Conservation (phyloP, 768 basidiomycete species). For the Pleurotus citrinopileatus region DNA sequence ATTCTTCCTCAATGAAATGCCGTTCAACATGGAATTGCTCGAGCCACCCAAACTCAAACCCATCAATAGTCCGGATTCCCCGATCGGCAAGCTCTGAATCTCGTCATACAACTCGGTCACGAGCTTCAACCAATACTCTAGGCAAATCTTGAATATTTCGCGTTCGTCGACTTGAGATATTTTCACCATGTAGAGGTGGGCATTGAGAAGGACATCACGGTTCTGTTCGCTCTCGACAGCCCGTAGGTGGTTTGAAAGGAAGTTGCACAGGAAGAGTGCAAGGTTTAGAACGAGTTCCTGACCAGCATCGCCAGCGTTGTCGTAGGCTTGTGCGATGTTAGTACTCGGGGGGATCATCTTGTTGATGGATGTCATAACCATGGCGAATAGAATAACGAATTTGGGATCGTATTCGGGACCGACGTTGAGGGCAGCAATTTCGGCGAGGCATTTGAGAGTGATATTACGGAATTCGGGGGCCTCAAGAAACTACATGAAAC, state of each 20-base stretch:
- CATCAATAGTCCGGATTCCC: slow-evolving; percentile 85
- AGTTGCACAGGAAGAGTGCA: slow-evolving; percentile 96
- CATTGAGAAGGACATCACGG: slow-evolving; percentile 91
- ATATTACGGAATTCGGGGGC: slow-evolving; percentile 96
- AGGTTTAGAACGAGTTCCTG: slow-evolving; percentile 98
- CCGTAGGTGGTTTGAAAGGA: slow-evolving; percentile 88
- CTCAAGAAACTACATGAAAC: slow-evolving; percentile 80
- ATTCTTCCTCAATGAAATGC: slow-evolving; percentile 85
- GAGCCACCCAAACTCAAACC: slow-evolving; percentile 79
- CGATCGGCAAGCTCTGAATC: slow-evolving; percentile 87
- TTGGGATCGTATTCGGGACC: slow-evolving; percentile 97
- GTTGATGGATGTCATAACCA: slow-evolving; percentile 97
- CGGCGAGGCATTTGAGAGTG: slow-evolving; percentile 93
- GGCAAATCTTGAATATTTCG: slow-evolving; percentile 98
- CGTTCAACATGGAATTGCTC: slow-evolving; percentile 64
- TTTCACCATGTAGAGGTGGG: slow-evolving; percentile 98
- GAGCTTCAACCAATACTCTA: slow-evolving; percentile 97
- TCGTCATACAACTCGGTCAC: slow-evolving; percentile 97
- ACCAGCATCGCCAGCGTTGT: slow-evolving; percentile 84
- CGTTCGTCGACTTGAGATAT: slow-evolving; percentile 97
- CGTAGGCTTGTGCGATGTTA: slow-evolving; percentile 91
- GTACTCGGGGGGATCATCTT: slow-evolving; percentile 96
- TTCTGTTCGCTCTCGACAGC: slow-evolving; percentile 91
- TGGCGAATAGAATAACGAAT: slow-evolving; percentile 95
- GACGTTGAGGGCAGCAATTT: slow-evolving; percentile 93